These are phyloP conservation scores for Pseudoneurospora amorphoporcata DNA, from an alignment of 495 filamentous ascomycete species.

Conservation along the genomic window DNA sequence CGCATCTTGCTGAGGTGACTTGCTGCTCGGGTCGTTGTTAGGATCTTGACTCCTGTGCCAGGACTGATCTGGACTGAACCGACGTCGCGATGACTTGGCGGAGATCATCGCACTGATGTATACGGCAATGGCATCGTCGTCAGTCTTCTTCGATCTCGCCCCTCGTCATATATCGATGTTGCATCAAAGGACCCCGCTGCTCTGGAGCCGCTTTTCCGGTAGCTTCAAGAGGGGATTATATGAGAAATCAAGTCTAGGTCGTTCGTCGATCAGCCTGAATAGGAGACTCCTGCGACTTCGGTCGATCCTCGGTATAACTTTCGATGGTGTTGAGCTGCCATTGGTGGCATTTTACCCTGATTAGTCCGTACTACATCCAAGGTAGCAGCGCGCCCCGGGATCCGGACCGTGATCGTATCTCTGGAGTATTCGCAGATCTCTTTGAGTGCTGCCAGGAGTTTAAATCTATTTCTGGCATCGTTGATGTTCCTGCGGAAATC, in stretches of 20 bases:
- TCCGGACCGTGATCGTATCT: neutral
- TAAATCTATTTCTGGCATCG: neutral
- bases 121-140: neutral
- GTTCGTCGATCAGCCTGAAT: neutral
- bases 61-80: neutral
- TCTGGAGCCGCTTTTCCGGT: neutral
- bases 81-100: neutral
- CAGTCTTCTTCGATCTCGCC: neutral
- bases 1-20: constrained; percentile 14
- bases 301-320: neutral
- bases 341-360: neutral
- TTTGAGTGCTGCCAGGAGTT: neutral
- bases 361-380: neutral
- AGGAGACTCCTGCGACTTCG: neutral
- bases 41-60: neutral
- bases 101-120: neutral
- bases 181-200: neutral
- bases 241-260: neutral
- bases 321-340: neutral
- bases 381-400: neutral
- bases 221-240: neutral
- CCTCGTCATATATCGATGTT: neutral
- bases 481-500: neutral
- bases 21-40: neutral
- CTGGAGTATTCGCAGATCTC: neutral